These are phyloP conservation scores for Sanguinoderma infundibulare DNA, from an alignment of 1,284 basidiomycete species.

Conservation along the genomic window DNA sequence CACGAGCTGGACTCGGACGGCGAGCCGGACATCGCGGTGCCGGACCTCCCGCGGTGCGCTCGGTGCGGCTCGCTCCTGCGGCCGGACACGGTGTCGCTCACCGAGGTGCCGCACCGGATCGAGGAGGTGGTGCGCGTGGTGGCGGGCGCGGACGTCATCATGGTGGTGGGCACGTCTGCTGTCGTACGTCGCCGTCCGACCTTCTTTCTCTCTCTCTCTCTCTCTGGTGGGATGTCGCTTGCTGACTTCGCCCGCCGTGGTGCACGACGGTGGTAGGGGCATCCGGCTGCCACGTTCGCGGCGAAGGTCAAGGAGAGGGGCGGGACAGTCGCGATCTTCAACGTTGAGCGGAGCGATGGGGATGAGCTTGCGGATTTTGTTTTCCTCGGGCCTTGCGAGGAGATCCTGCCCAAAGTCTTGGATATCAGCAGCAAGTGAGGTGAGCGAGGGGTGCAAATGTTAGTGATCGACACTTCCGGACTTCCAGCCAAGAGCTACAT, in stretches of 20 bases:
- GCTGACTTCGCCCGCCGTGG: background rate
- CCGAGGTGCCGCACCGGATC: constrained; percentile 50
- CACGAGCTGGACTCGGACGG: constrained; percentile 17
- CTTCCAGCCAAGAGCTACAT: too few species aligned
- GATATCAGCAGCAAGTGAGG: background rate
- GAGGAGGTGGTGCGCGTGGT: constrained; percentile 50
- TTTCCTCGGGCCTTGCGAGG: constrained; percentile 52
- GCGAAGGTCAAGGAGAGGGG: constrained; percentile 38
- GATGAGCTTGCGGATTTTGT: constrained; percentile 52
- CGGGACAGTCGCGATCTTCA: constrained; percentile 61
- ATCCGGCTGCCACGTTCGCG: constrained; percentile 49
- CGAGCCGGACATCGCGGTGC: constrained; percentile 47
- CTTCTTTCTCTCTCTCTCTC: background rate
- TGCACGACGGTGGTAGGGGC: constrained; percentile 34
- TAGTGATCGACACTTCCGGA: too few species aligned
- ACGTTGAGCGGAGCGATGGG: constrained; percentile 49
- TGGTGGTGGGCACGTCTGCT: constrained; percentile 67
- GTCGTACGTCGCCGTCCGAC: constrained; percentile 43
- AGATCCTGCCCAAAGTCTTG: constrained; percentile 38
- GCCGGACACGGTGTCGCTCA: constrained; percentile 73
- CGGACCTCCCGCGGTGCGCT: constrained; percentile 56
- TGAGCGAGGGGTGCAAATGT: too few species aligned
- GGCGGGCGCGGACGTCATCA: constrained; percentile 54
- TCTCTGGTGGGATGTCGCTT: background rate
- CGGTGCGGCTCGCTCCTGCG: constrained; percentile 54